phyloP scores from a whole-genome alignment of 2,329 filamentous ascomycete genomes.

The Colletotrichum agaves region DNA sequence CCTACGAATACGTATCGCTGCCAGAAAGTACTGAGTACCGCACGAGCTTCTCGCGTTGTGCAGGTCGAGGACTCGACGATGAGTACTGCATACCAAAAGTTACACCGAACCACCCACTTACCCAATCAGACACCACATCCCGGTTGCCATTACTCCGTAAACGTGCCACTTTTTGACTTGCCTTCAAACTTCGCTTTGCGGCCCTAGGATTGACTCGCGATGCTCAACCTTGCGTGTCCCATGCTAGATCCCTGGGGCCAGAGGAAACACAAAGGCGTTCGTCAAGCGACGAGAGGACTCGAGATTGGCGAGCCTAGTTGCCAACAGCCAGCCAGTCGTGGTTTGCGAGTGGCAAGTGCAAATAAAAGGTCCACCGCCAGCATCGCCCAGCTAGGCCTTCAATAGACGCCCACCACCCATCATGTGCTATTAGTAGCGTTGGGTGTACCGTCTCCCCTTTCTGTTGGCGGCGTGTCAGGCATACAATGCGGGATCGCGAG shows the following conservation, averaged over 20 bases:
- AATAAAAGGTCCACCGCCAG: not conserved
- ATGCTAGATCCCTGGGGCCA: not conserved
- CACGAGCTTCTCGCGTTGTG: constrained; percentile 6
- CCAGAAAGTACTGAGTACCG: constrained; percentile 15
- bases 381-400: not conserved
- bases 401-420: constrained; percentile 10
- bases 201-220: constrained; percentile 33
- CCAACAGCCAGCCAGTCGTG: not conserved
- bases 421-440: constrained; percentile 9
- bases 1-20: not conserved
- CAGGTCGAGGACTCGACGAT: not conserved
- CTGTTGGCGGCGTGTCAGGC: not conserved
- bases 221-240: constrained; percentile 10
- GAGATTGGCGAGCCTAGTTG: constrained; percentile 23
- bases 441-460: not conserved
- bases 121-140: constrained; percentile 30
- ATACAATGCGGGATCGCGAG: constrained; percentile 7
- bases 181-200: constrained; percentile 18
- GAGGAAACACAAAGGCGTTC: constrained; percentile 16
- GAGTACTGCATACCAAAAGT: constrained; percentile 21
- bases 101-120: constrained; percentile 27
- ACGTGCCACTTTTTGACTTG: constrained; percentile 26
- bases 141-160: constrained; percentile 23
- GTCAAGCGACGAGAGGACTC: constrained; percentile 12
- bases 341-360: not conserved